Evolutionary conservation across 345 rosid species (phyloP).

Genomic region (Citrus hindsii): DNA sequence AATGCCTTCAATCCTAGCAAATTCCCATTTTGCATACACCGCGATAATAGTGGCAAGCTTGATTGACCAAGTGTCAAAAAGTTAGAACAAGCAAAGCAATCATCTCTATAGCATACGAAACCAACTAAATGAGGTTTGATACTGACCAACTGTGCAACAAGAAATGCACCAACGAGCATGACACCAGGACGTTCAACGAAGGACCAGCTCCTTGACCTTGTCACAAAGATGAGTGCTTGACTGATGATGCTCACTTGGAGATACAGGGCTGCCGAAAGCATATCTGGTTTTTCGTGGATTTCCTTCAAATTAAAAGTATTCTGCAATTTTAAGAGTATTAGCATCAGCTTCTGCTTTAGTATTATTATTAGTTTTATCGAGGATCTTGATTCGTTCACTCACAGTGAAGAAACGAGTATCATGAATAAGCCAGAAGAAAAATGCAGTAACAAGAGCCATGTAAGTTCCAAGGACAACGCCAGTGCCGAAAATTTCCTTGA

Average conservation of each 20-base stretch:
- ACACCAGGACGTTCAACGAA: slow-evolving; percentile 61
- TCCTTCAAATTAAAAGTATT: slow-evolving; percentile 44
- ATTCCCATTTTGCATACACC: slow-evolving; percentile 64
- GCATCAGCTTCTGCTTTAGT: neutral
- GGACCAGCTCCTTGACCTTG: slow-evolving; percentile 83
- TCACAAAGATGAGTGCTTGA: slow-evolving; percentile 85
- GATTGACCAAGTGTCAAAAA: neutral
- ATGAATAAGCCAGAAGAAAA: slow-evolving; percentile 67
- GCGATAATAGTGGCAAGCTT: slow-evolving; percentile 68
- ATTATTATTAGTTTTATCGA: neutral
- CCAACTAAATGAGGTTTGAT: neutral
- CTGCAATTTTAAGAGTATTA: slow-evolving; percentile 26
- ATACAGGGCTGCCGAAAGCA: slow-evolving; percentile 73
- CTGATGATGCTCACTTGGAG: slow-evolving; percentile 90
- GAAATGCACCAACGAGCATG: slow-evolving; percentile 52
- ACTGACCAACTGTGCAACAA: slow-evolving; percentile 66
- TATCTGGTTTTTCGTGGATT: slow-evolving; percentile 30
- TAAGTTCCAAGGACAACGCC: slow-evolving; percentile 75
- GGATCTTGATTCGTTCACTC: slow-evolving; percentile 18
- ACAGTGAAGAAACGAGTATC: slow-evolving; percentile 62
- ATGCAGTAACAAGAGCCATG: slow-evolving; percentile 53
- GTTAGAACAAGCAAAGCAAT: neutral
- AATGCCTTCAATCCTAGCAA: slow-evolving; percentile 61
- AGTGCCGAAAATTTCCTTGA: slow-evolving; percentile 70
- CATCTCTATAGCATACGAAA: neutral